Evolutionary conservation across 257 asterid genomes (phyloP).

Genomic region (Solanum megistacrolobum): DNA sequence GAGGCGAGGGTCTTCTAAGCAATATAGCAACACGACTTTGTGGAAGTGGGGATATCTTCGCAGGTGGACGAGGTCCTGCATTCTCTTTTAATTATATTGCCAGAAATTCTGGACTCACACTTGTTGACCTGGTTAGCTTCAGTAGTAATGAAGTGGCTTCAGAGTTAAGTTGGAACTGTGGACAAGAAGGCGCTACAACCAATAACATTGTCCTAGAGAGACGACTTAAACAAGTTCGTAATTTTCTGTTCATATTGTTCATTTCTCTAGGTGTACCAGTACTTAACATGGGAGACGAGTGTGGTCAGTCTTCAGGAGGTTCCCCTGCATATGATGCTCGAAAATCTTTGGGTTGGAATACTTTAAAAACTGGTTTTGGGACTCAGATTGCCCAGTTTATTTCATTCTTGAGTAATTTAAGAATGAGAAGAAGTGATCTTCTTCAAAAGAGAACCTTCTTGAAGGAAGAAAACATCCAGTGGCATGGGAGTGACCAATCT

Average conservation of each 20-base stretch:
- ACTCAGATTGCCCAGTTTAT: conserved; percentile 48
- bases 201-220: conserved; percentile 47
- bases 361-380: conserved; percentile 48
- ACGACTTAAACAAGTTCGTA: conserved; percentile 76
- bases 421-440: conserved; percentile 56
- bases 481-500: conserved; percentile 51
- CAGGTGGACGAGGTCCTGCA: conserved; percentile 74
- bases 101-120: conserved; percentile 64
- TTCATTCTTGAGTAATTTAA: conserved; percentile 59
- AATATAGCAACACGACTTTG: conserved; percentile 79
- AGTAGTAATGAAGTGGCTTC: conserved; percentile 33
- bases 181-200: conserved; percentile 79
- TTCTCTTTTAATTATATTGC: conserved; percentile 73
- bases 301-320: conserved; percentile 72
- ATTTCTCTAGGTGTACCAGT: conserved; percentile 81
- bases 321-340: conserved; percentile 37
- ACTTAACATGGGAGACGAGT: conserved; percentile 97
- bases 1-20: conserved; percentile 65
- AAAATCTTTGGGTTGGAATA: conserved; percentile 55
- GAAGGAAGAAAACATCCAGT: conserved; percentile 50
- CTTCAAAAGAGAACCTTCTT: conserved; percentile 56
- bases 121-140: conserved; percentile 88
- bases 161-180: conserved; percentile 83
- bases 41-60: conserved; percentile 83
- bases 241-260: conserved; percentile 59